Evolutionary conservation across 1,284 basidiomycete genomes (phyloP).

Genomic region (Somion occarium): DNA sequence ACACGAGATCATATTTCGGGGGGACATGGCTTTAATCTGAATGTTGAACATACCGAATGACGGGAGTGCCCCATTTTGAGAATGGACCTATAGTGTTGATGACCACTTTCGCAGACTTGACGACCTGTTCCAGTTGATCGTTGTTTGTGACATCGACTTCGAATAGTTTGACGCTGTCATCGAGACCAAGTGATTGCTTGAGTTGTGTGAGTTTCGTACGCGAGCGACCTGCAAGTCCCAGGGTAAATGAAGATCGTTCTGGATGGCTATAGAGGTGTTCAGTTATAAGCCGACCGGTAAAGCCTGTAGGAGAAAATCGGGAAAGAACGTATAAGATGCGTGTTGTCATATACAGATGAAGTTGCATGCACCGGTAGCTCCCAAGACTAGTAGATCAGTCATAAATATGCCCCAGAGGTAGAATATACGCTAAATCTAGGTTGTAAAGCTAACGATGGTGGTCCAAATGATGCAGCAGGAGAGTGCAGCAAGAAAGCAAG

Average conservation of each 20-base stretch:
- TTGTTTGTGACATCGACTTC: slow-evolving; percentile 48
- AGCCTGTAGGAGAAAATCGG: too few relatives aligned
- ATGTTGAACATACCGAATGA: slow-evolving; percentile 50
- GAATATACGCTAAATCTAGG: too few relatives aligned
- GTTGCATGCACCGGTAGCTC: slow-evolving; percentile 43
- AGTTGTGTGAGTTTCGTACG: slow-evolving; percentile 47
- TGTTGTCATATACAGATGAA: slow-evolving; percentile 8
- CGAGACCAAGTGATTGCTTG: slow-evolving; percentile 35
- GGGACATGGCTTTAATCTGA: too few relatives aligned
- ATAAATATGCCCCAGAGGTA: slow-evolving; percentile 14
- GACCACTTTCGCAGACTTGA: slow-evolving; percentile 54
- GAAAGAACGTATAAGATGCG: slow-evolving; percentile 3
- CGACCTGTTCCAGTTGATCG: slow-evolving; percentile 44
- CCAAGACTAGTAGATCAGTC: slow-evolving; percentile 56
- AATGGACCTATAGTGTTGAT: slow-evolving; percentile 68
- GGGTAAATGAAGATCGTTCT: slow-evolving; percentile 52
- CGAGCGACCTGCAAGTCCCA: slow-evolving; percentile 60
- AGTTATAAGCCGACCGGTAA: slow-evolving; percentile 59
- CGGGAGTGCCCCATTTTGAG: slow-evolving; percentile 57
- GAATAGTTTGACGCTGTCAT: slow-evolving; percentile 37
- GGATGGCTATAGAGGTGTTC: slow-evolving; percentile 58
- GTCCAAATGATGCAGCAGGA: too few relatives aligned
- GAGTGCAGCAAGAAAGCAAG: background rate
- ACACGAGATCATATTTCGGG: background rate
- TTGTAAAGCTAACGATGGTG: too few relatives aligned